Conservation (phyloP, 2,329 filamentous ascomycete genomes). For the Xylaria sp. region DNA sequence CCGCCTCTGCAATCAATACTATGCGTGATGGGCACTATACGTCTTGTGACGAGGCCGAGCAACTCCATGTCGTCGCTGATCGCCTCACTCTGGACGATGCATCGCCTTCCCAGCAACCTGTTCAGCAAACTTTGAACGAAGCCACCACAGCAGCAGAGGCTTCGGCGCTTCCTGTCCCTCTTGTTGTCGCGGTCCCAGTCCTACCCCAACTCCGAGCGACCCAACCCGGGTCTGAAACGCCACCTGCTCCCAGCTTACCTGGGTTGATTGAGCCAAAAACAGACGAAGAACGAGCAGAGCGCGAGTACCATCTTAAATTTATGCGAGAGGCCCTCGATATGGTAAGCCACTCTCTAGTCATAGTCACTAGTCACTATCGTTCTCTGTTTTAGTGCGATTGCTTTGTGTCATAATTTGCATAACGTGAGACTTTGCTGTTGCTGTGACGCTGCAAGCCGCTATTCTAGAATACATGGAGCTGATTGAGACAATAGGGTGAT, state of each 20-base stretch:
- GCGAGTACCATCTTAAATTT: conserved; percentile 65
- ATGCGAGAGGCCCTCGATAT: conserved; percentile 89
- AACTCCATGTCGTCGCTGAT: conserved; percentile 38
- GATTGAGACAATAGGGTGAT: conserved; percentile 70
- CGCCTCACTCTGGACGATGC: conserved; percentile 43
- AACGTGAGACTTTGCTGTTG: not conserved
- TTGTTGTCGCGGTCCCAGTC: conserved; percentile 43
- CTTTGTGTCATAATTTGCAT: not conserved
- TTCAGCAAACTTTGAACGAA: conserved; percentile 35
- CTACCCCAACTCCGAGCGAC: conserved; percentile 36
- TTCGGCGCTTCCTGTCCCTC: conserved; percentile 42
- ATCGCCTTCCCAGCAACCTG: conserved; percentile 22
- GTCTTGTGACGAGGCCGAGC: conserved; percentile 26
- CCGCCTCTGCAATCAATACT: conserved; percentile 32
- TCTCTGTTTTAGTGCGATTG: not conserved
- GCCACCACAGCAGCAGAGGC: conserved; percentile 40
- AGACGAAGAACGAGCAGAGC: conserved; percentile 53
- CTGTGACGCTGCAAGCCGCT: not conserved
- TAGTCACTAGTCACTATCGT: not conserved
- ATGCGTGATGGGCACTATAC: conserved; percentile 29
- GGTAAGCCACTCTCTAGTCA: conserved; percentile 59
- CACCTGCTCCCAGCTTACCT: conserved; percentile 42
- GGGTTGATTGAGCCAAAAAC: conserved; percentile 50
- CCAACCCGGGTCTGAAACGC: conserved; percentile 34
- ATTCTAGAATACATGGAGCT: conserved; percentile 35